These are phyloP conservation scores for Brassica hybrid DNA, from an alignment of 441 rosid species.

Conservation along the genomic window DNA sequence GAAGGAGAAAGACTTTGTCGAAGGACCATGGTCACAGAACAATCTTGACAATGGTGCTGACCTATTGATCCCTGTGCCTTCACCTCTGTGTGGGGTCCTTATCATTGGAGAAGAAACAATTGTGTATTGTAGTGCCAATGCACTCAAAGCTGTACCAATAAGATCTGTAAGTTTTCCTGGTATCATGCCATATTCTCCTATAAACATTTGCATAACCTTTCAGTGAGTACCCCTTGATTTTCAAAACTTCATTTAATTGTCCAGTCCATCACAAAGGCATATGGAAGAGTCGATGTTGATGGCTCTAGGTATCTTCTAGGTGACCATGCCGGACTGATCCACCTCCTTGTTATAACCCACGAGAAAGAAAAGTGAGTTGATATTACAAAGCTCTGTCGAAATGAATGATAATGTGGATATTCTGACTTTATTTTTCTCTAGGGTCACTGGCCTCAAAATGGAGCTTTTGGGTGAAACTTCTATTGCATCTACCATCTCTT, in stretches of 20 bases:
- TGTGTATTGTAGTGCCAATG: constrained; percentile 85
- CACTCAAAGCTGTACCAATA: constrained; percentile 79
- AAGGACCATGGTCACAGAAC: constrained; percentile 94
- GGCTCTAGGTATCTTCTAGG: constrained; percentile 94
- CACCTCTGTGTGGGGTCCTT: constrained; percentile 90
- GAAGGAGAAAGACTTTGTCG: constrained; percentile 82
- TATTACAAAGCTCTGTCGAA: constrained; percentile 3
- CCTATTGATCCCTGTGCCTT: constrained; percentile 88
- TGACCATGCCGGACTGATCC: constrained; percentile 87
- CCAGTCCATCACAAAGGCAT: constrained; percentile 86
- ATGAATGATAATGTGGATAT: constrained; percentile 8
- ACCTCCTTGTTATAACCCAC: constrained; percentile 88
- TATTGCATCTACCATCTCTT: constrained; percentile 91
- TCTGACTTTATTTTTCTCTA: constrained; percentile 36
- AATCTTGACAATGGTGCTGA: constrained; percentile 91
- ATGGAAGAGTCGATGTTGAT: constrained; percentile 94
- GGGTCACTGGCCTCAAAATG: constrained; percentile 95
- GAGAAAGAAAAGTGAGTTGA: constrained; percentile 86
- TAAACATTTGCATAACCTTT: constrained; percentile 12
- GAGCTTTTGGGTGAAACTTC: constrained; percentile 98
- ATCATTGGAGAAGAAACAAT: constrained; percentile 93
- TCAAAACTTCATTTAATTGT: constrained; percentile 28
- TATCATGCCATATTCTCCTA: constrained; percentile 12
- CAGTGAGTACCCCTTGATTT: constrained; percentile 2
- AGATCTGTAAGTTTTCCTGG: constrained; percentile 66